Evolutionary conservation across 1,284 basidiomycete species (phyloP), one percentile per base, ranked within the genome.

Genomic region (Anthracocystis panici-leucophaei): DNA sequence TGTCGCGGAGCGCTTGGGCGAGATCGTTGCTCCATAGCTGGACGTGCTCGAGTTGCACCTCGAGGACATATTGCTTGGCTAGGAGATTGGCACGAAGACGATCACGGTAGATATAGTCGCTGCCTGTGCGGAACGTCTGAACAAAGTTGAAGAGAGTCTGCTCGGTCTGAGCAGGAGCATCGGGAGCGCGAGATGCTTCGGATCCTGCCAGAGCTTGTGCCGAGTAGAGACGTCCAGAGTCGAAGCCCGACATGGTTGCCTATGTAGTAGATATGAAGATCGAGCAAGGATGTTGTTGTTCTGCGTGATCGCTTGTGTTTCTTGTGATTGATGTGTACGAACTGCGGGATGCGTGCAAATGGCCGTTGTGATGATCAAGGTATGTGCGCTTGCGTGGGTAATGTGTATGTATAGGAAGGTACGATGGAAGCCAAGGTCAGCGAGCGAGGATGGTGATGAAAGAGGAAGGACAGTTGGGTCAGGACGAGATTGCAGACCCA

Each of bases 21-120:
- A 99, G 88, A 82, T 96, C 93, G 79, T 97, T 94, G 82, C 95
- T 95, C 88, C 92, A 99, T 23, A 96, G 88, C 73, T 91, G 90
- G 49, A 99, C 87, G 86, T 99, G 94, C 52, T 92, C 90, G 75
- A 99, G 89, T 85, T 97, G 93, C 21, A 99, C 91, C 82, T 99
- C 95, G 23, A 99, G 89, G 20, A 94, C 90, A 82, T 95, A 91
- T 77, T 95, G 93, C 85, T 95, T 95, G 66, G 97, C 87, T 16
- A 99, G 89, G 41, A 98, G 86, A 81, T 95, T 97, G 50, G 91
- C 93, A 21, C 95, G 90, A 46, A 99, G 88, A 71, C 93, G 92
- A 84, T 99, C 96, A 81, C 94, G 95, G 77, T 65, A 76, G 54
- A 84, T 73, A 73, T 80, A 85, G 63, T 83, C 83, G 64, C 78